Percentiles rank a stretch among this genome's conserved stretches.
These are phyloP conservation scores for Mortierella sp. DNA, from an alignment of 371 early-diverging fungal species.

Conservation along the genomic window DNA sequence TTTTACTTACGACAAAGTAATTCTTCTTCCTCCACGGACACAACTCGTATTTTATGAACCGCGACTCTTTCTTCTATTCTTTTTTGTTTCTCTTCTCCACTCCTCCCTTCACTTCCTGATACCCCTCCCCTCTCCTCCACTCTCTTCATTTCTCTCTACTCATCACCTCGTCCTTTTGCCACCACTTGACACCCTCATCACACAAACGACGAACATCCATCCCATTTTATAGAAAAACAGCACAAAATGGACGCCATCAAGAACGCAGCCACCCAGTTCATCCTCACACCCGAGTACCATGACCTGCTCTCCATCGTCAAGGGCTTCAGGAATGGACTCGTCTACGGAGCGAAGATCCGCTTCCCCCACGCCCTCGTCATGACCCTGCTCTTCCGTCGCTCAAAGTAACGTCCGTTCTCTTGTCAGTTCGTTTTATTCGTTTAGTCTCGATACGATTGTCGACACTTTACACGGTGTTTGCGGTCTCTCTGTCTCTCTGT, in stretches of 20 bases:
- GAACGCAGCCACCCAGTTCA: conserved; percentile 66
- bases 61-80: background rate
- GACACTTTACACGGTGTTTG: background rate
- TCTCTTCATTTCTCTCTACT: no score
- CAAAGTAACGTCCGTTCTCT: conserved; percentile 73
- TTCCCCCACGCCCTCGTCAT: conserved; percentile 98
- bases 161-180: no score
- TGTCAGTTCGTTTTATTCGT: background rate
- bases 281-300: conserved; percentile 81
- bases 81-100: background rate
- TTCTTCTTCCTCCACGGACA: background rate
- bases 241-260: conserved; percentile 52
- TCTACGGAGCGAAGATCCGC: conserved; percentile 96
- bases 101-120: background rate
- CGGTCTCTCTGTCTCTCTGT: no score
- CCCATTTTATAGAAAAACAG: background rate
- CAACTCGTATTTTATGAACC: background rate
- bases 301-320: conserved; percentile 91
- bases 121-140: background rate
- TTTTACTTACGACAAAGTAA: background rate
- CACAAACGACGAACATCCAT: no score
- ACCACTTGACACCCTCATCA: background rate
- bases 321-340: conserved; percentile 95
- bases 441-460: background rate
- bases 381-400: conserved; percentile 94